Evolutionary conservation across 2,329 filamentous ascomycete species (phyloP).

Genomic region (Stromatinia cepivora): DNA sequence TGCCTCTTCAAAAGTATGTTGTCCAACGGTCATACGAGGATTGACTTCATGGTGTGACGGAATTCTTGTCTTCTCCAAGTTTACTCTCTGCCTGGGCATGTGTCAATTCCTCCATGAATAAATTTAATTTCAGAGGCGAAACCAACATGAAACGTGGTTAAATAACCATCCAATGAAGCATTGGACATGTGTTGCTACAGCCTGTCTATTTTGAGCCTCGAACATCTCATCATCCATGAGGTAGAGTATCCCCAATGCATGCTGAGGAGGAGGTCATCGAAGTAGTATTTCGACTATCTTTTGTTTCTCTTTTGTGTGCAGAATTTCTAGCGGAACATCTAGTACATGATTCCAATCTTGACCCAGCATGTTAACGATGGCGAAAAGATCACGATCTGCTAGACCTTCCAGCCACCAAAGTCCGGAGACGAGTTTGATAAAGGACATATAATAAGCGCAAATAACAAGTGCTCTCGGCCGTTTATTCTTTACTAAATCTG

Average conservation of each 20-base stretch:
- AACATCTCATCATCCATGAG: not conserved
- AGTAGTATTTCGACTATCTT: constrained; percentile 35
- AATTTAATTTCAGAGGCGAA: not conserved
- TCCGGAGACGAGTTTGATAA: constrained; percentile 28
- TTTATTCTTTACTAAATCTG: constrained; percentile 24
- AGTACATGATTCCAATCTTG: constrained; percentile 25
- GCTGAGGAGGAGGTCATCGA: not conserved
- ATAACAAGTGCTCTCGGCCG: constrained; percentile 31
- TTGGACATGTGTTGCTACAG: not conserved
- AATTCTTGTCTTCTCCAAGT: not conserved
- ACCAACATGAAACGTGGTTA: not conserved
- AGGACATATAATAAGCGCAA: constrained; percentile 31
- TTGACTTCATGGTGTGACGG: not conserved
- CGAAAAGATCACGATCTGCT: constrained; percentile 27
- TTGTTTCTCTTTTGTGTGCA: constrained; percentile 17
- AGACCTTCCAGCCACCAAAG: constrained; percentile 34
- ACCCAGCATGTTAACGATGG: constrained; percentile 24
- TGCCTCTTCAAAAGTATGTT: not conserved
- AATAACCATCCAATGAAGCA: not conserved
- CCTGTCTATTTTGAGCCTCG: not conserved
- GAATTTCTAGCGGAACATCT: constrained; percentile 25
- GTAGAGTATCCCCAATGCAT: not conserved
- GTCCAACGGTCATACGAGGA: not conserved
- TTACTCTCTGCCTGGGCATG: not conserved
- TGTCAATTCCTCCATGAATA: not conserved